These are phyloP conservation scores for Trametes maxima DNA, from an alignment of 768 basidiomycete species.

Conservation along the genomic window DNA sequence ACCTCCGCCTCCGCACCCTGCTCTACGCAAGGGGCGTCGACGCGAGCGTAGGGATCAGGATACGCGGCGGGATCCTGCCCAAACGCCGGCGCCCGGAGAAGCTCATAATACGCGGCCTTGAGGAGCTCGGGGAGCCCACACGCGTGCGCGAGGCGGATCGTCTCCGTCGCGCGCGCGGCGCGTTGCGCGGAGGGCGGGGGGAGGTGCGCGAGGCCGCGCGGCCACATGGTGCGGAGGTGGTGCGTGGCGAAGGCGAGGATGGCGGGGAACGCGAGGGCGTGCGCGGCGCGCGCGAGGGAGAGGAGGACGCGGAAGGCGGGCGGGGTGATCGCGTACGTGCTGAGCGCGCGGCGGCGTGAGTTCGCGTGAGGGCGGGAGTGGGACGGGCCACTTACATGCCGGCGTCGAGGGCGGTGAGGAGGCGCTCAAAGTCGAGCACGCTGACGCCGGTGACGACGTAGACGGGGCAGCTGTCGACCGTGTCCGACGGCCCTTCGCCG, in stretches of 20 bases:
- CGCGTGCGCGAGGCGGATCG: constrained; percentile 35
- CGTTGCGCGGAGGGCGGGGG: neutral
- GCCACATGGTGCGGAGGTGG: constrained; percentile 37
- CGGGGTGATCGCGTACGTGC: constrained; percentile 29
- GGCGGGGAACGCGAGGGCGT: constrained; percentile 35
- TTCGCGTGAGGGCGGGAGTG: neutral
- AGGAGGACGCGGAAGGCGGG: constrained; percentile 36
- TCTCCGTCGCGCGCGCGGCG: constrained; percentile 32
- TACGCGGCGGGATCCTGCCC: constrained; percentile 26
- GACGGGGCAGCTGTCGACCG: constrained; percentile 24
- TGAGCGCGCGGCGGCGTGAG: neutral
- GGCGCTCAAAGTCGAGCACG: constrained; percentile 37
- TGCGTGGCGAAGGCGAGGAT: constrained; percentile 35
- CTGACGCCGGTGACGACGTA: constrained; percentile 30
- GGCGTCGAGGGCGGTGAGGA: constrained; percentile 37
- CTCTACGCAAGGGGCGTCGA: too few relatives aligned
- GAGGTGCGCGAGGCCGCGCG: constrained; percentile 28
- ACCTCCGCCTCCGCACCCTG: too few relatives aligned
- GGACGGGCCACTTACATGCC: constrained; percentile 31
- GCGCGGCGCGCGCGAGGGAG: constrained; percentile 40
- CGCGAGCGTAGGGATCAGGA: too few relatives aligned
- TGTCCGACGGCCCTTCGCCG: constrained; percentile 4
- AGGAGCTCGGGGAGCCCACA: constrained; percentile 36
- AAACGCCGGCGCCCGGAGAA: constrained; percentile 36
- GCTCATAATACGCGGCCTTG: constrained; percentile 44